Evolutionary conservation across 1,284 basidiomycete genomes (phyloP).

Genomic region (Cerioporus squamosus): DNA sequence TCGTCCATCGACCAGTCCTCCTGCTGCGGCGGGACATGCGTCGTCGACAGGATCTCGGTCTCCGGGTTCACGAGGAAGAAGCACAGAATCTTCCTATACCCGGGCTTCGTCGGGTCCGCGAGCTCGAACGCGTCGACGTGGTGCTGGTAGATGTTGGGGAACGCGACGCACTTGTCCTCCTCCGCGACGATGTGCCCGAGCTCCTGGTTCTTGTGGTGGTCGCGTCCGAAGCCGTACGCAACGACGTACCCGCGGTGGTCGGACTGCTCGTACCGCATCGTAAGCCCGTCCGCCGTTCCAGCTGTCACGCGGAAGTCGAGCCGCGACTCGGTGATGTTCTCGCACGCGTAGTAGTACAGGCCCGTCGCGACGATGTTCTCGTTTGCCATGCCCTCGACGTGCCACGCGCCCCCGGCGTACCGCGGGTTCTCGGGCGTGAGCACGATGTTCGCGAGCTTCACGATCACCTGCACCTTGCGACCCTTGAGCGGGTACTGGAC

Average conservation of each 20-base stretch:
- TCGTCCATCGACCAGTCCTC: constrained; percentile 21
- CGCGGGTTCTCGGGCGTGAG: constrained; percentile 46
- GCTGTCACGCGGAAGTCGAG: constrained; percentile 14
- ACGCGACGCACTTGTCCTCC: constrained; percentile 31
- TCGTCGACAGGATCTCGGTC: constrained; percentile 20
- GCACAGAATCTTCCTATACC: constrained; percentile 38
- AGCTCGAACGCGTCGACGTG: constrained; percentile 37
- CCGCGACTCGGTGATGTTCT: constrained; percentile 20
- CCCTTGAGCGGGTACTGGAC: background rate
- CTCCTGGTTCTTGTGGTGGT: constrained; percentile 17
- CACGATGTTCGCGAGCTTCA: constrained; percentile 54
- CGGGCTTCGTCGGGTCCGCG: constrained; percentile 33
- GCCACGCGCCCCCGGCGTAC: constrained; percentile 39
- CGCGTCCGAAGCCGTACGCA: constrained; percentile 4
- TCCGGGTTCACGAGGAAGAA: constrained; percentile 40
- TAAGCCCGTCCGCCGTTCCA: background rate
- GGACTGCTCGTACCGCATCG: background rate
- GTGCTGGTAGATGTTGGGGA: constrained; percentile 42
- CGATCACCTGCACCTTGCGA: constrained; percentile 47
- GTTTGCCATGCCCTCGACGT: constrained; percentile 45
- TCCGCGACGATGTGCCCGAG: constrained; percentile 28
- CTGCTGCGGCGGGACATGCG: constrained; percentile 26
- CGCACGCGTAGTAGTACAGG: constrained; percentile 37
- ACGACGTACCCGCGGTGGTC: constrained; percentile 1
- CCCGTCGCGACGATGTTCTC: constrained; percentile 51